Base-by-base conservation (phyloP, 1,139 yeast species). In the Diutina pseudorugosa region DNA sequence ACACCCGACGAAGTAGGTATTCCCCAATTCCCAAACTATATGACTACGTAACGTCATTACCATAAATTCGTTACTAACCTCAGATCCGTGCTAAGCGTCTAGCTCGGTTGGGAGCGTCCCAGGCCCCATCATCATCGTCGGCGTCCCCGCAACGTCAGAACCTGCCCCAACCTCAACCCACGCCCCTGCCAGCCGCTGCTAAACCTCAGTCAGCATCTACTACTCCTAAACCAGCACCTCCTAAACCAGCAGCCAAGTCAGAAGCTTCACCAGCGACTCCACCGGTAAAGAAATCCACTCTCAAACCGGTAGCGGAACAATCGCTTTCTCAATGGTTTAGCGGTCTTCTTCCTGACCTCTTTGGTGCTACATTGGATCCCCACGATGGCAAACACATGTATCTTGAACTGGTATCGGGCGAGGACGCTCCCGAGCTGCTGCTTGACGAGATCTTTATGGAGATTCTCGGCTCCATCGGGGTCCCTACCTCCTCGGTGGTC, bases 21-120 rank as follows among this genome's bases (percentile, higher is more conserved):
- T 33, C n/a, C n/a, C n/a, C n/a, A n/a, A n/a, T n/a, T n/a, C n/a
- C n/a, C n/a, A n/a, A n/a, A n/a, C n/a, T n/a, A n/a, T n/a, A n/a
- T n/a, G n/a, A n/a, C n/a, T n/a, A n/a, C n/a, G n/a, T n/a, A n/a
- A n/a, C n/a, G n/a, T n/a, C n/a, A n/a, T n/a, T n/a, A n/a, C n/a
- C n/a, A n/a, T n/a, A n/a, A n/a, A 2, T 18, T n/a, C 33, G 8
- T 11, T 19, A 49, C 43, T 41, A 50, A 21, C 53, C 56, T 30
- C 63, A 77, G 72, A 76, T 79, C 30, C 72, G 85, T 59, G 82
- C 82, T 45, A 79, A 77, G 60, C 63, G 85, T 51, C 65, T 80
- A 59, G 83, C 83, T n/a, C 73, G 71, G 56, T 63, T 79, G 53
- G 73, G 71, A 5, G 67, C 68, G 41, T 36, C 58, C 51, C 41